Evolutionary conservation across 2,329 filamentous ascomycete species (phyloP), one percentile per base, ranked within the genome.

Genomic region (Diaporthe sp.): DNA sequence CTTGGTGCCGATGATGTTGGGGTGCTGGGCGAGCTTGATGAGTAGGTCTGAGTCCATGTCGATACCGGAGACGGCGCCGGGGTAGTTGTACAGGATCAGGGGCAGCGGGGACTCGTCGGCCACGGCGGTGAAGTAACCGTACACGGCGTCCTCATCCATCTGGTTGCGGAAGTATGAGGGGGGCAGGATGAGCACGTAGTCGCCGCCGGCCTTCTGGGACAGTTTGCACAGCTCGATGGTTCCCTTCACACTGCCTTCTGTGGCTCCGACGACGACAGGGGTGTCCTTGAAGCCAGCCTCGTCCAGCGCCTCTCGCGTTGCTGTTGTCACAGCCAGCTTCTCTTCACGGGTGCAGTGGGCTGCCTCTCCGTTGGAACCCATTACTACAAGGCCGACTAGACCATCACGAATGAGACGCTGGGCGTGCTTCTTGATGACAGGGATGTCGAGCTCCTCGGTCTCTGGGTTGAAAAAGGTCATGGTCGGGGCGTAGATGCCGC

Each of bases 361-460:
- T 34, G 95, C 95, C 87, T 98, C 95, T 76, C 95, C 95, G 85
- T 97, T 98, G 79, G 95, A 97, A 77, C 95, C 95, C 93, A 97
- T 95, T 79, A 93, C 93, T 58, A 97, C 94, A 37, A 98, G 89
- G 49, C 95, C 95, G 65, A 92, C 94, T 15, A 98, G 91, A 12
- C 95, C 95, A 75, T 92, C 94, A 82, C 92, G 88, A 53, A 92
- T 93, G 65, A 98, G 91, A 65, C 95, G 93, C 79, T 94, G 91
- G 34, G 94, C 94, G 82, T 98, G 95, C 82, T 90, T 93, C 85
- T 94, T 94, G 86, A 97, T 94, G 76, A 90, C 90, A 49, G 93
- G 88, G 78, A 96, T 91, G 82, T 98, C 95, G 80, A 98, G 89
- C 67, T 97, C 94, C 85, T 98, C 95, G 61, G 94, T 97, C 78